Evolutionary conservation across 306 rosid species (phyloP), one percentile per base, ranked within the genome.

Genomic region (Malus sylvestris): DNA sequence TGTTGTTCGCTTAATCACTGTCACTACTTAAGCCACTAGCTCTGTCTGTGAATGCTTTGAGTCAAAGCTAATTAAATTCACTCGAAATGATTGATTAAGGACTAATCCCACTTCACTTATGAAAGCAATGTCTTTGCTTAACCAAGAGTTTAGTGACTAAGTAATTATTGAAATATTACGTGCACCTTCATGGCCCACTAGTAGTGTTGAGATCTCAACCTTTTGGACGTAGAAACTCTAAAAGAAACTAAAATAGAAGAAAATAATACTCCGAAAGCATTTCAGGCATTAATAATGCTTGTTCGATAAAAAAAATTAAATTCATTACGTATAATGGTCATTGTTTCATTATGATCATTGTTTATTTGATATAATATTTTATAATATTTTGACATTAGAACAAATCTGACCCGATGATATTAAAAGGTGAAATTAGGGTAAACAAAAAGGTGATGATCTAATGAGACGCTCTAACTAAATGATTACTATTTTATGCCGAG

Each of bases 61-160:
- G 72, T 22, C 51, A 83, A 83, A 83, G 89, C 83, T 78, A 86
- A 71, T 59, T 19, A 30, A 19, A 22, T 32, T 16, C 8, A 51
- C 42, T 25, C 35, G 70, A 68, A 80, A 77, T 80, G 81, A 80
- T 74, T 76, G 82, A 77, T 78, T 81, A 78, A 52, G 16, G 83
- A 83, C 70, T 83, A 78, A 72, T 75, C 76, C 67, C 71, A 78
- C 75, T 72, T 59, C 67, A 78, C 75, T 66, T 12, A 68, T 62
- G 59, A 74, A 81, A 85, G 83, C 79, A 85, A 80, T 72, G 77
- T 78, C 71, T 64, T 78, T 83, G 83, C 81, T 86, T 83, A 85
- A 78, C 75, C 70, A 71, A 71, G 73, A 71, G 73, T 67, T 85
- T 71, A 70, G 79, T 77, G 79, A 76, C 70, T 68, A 59, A 1